Evolutionary conservation across 2,329 filamentous ascomycete genomes (phyloP).

Genomic region (Pseudogymnoascus sp.): DNA sequence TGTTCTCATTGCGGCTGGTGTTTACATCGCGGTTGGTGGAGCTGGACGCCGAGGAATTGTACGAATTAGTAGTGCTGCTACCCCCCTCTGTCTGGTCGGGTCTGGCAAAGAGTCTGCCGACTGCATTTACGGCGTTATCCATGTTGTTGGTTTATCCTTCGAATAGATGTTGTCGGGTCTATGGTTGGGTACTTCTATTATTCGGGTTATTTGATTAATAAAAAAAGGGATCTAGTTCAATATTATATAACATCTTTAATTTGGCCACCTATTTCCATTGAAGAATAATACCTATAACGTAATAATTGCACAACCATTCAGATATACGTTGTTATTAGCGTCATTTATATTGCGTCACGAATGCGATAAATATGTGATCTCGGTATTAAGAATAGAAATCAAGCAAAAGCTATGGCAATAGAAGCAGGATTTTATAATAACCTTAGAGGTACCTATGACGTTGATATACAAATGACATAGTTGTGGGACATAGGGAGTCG

Average conservation of each 20-base stretch:
- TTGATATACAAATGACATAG: neutral
- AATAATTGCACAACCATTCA: constrained; percentile 3
- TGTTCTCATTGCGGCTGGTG: neutral
- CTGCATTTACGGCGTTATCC: constrained; percentile 16
- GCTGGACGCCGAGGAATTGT: neutral
- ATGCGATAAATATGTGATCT: neutral
- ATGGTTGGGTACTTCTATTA: neutral
- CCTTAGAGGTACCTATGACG: neutral
- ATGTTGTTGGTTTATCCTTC: neutral
- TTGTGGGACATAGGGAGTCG: neutral
- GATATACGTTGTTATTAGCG: neutral
- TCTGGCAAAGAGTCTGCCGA: constrained; percentile 15
- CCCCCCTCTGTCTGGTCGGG: constrained; percentile 3
- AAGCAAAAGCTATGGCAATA: neutral
- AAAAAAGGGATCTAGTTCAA: neutral
- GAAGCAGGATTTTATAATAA: constrained; percentile 1
- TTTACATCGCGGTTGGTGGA: neutral
- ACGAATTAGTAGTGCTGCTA: neutral
- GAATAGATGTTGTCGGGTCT: neutral
- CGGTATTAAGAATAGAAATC: neutral
- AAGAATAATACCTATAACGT: neutral
- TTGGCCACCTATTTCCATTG: neutral
- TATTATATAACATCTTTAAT: neutral
- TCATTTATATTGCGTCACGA: neutral
- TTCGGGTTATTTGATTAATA: neutral